Base-by-base conservation (phyloP, 257 asterid genomes). In the Nyctanthes arbortristis region DNA sequence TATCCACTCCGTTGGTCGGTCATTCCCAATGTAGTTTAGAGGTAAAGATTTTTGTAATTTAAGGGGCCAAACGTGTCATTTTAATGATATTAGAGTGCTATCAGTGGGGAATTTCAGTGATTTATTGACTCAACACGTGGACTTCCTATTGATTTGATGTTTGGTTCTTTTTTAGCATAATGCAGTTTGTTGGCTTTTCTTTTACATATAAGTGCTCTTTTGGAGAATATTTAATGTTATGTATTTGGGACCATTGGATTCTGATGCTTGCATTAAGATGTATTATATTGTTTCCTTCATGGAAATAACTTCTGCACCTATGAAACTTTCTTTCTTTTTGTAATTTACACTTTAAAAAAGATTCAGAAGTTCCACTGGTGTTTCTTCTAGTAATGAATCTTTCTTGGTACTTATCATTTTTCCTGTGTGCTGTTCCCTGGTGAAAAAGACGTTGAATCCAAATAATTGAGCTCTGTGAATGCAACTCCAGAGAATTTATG, bases 301-400 rank as follows among this genome's bases (percentile, higher is more conserved):
- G 82, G 82, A 65, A 79, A 68, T 83, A 71, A 63, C 60, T 62
- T 76, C 43, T 39, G 67, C 70, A 70, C 70, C 76, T 61, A 68
- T 73, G n/a, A 71, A 68, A 77, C 79, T 72, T 73, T 62, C n/a
- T n/a, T n/a, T n/a, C n/a, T n/a, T 62, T 63, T 52, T 52, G 30
- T n/a, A 24, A 67, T 56, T 68, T 71, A 71, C 14, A 61, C 54
- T 40, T 67, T 32, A 35, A 31, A 69, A 61, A 2, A 37, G 29
- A 58, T 27, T 49, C 40, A 43, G 63, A 64, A 65, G 57, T 49
- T 61, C 74, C 78, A 43, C 68, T 74, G 82, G 73, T 69, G 82
- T 81, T 88, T 85, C 72, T 79, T 82, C 79, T 66, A 89, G 77
- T 70, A 56, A 74, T 79, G 84, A 75, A 86, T 76, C 82, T 79